A percentile compares a stretch with the other conserved stretches of the same genome.
Evolutionary conservation across 768 basidiomycete genomes (phyloP).

Genomic region (Ramaria sp.): DNA sequence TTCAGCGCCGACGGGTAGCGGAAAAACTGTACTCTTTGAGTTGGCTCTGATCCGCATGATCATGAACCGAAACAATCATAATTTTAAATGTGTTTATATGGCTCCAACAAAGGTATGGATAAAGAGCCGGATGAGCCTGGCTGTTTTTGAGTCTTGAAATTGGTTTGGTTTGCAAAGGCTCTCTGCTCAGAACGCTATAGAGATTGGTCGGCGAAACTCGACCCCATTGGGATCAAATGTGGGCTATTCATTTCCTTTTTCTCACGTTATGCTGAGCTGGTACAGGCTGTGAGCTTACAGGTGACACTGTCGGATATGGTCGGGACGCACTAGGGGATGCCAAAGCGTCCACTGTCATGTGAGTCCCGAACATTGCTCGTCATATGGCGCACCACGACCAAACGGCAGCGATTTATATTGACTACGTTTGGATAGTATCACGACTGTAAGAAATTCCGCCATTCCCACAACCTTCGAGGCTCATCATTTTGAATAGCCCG

Average conservation of each 20-base stretch:
- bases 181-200: constrained; percentile 74
- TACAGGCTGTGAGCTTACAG: constrained; percentile 82
- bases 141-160: background rate
- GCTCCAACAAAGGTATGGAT: constrained; percentile 74
- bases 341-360: constrained; percentile 74
- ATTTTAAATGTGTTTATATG: constrained; percentile 75
- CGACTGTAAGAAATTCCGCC: constrained; percentile 44
- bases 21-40: constrained; percentile 94
- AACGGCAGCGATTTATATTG: background rate
- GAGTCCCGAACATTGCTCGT: constrained; percentile 15
- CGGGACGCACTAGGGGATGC: constrained; percentile 64
- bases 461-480: constrained; percentile 3
- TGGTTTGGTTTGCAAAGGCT: constrained; percentile 38
- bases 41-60: constrained; percentile 76
- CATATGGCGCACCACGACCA: background rate
- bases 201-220: constrained; percentile 82
- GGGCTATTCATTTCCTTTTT: constrained; percentile 13
- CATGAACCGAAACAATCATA: constrained; percentile 25
- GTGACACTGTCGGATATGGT: constrained; percentile 69
- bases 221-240: constrained; percentile 69
- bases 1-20: constrained; percentile 88
- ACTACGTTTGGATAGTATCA: constrained; percentile 38
- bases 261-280: constrained; percentile 1
- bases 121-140: background rate
- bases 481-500: constrained; percentile 42